Evolutionary conservation across 441 rosid genomes (phyloP).

Genomic region (Erodium texanum): DNA sequence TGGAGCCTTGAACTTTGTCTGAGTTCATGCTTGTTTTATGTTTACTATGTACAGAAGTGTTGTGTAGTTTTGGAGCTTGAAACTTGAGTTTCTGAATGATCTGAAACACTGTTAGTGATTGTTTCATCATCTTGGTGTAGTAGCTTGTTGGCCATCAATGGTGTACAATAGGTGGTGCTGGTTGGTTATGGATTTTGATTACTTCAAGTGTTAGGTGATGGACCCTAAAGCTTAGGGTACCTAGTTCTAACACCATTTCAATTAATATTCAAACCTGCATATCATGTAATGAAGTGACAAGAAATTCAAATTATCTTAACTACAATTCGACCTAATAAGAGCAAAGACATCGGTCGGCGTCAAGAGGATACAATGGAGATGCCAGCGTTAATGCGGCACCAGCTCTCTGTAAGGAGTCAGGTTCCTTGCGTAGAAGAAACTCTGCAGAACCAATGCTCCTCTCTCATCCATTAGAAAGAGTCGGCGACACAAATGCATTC

Average conservation of each 20-base stretch:
- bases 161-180: background rate
- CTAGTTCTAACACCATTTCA: background rate
- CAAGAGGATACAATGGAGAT: too few species aligned
- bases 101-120: background rate
- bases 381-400: too few species aligned
- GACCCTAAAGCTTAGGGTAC: background rate
- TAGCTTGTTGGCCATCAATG: background rate
- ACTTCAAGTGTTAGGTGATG: background rate
- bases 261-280: background rate
- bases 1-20: conserved; percentile 21
- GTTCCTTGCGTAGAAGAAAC: too few species aligned
- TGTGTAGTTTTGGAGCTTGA: background rate
- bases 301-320: background rate
- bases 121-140: background rate
- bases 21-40: background rate
- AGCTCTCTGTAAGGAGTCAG: too few species aligned
- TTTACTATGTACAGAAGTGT: background rate
- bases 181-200: background rate
- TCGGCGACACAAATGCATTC: too few species aligned
- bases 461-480: too few species aligned
- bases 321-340: too few species aligned
- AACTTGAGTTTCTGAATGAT: background rate
- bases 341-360: too few species aligned
- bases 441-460: too few species aligned
- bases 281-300: background rate